These are phyloP conservation scores for Melampsora larici-populina DNA, from an alignment of 1,284 basidiomycete genomes.

Conservation along the genomic window DNA sequence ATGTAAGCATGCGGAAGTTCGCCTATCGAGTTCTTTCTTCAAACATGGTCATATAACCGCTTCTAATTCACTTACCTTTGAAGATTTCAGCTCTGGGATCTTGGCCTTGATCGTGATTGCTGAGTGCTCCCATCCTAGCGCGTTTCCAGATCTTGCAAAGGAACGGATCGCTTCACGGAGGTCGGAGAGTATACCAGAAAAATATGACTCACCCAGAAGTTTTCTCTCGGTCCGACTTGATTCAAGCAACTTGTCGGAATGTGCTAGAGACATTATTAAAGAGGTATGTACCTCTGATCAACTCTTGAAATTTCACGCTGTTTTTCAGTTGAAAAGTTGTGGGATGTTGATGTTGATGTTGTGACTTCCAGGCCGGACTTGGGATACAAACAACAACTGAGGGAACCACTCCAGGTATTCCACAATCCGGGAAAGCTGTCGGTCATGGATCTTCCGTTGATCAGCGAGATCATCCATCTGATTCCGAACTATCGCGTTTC, in stretches of 20 bases:
- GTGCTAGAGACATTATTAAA: not conserved
- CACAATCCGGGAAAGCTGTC: not conserved
- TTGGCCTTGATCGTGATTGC: not conserved
- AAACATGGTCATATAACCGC: too few species aligned
- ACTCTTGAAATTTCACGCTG: not conserved
- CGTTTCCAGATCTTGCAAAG: slow-evolving; percentile 1
- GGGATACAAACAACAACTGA: not conserved
- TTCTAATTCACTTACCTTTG: too few species aligned
- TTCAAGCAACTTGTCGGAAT: not conserved
- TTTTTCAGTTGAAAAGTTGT: not conserved
- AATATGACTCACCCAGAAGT: not conserved
- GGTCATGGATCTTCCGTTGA: not conserved
- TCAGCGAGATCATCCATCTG: not conserved
- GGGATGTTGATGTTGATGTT: not conserved
- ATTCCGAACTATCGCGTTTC: not conserved
- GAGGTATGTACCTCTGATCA: not conserved
- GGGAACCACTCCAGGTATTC: not conserved
- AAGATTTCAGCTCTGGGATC: not conserved
- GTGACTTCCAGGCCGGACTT: not conserved
- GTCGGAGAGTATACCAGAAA: not conserved
- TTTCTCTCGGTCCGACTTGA: not conserved
- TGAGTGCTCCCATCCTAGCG: not conserved
- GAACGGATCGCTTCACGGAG: not conserved
- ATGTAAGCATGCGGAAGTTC: not conserved
- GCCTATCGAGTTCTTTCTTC: too few species aligned